Conservation (phyloP, 768 basidiomycete species). For the Russula dissimulans region DNA sequence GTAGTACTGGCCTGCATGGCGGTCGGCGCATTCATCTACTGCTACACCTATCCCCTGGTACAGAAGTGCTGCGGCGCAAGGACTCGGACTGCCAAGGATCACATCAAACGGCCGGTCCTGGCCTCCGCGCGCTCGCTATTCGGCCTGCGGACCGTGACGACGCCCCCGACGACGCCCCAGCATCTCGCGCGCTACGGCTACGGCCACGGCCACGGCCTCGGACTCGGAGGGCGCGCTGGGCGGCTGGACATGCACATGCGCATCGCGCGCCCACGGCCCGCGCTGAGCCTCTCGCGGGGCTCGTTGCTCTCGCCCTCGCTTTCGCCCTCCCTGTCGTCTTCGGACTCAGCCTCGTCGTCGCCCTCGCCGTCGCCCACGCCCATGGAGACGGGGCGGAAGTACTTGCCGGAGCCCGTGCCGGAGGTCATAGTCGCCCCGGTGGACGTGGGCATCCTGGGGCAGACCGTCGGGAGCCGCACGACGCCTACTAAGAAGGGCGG, state of each 20-base stretch:
- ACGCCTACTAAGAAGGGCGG: slow-evolving; percentile 12
- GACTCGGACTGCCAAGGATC: background rate
- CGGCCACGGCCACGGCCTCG: too few species aligned
- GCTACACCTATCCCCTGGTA: slow-evolving; percentile 14
- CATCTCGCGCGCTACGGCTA: slow-evolving; percentile 4
- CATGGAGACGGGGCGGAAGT: background rate
- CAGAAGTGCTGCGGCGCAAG: background rate
- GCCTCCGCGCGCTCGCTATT: slow-evolving; percentile 2
- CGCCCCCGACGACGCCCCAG: slow-evolving; percentile 1
- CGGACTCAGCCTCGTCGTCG: background rate
- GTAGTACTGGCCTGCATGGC: background rate
- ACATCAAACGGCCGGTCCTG: background rate
- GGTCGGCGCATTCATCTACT: slow-evolving; percentile 8
- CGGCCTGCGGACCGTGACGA: background rate
- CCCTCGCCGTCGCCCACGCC: background rate
- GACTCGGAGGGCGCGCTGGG: background rate
- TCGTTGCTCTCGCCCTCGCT: background rate
- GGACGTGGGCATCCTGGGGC: background rate
- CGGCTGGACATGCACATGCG: background rate
- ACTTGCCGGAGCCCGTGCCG: background rate
- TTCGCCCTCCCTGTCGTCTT: background rate
- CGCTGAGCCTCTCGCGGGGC: slow-evolving; percentile 3
- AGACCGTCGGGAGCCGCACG: slow-evolving; percentile 6
- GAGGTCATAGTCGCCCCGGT: slow-evolving; percentile 6
- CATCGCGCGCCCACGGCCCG: slow-evolving; percentile 10